These are phyloP conservation scores for Dioscorea cayenensis DNA, from an alignment of 116 monocot genomes.

Conservation along the genomic window DNA sequence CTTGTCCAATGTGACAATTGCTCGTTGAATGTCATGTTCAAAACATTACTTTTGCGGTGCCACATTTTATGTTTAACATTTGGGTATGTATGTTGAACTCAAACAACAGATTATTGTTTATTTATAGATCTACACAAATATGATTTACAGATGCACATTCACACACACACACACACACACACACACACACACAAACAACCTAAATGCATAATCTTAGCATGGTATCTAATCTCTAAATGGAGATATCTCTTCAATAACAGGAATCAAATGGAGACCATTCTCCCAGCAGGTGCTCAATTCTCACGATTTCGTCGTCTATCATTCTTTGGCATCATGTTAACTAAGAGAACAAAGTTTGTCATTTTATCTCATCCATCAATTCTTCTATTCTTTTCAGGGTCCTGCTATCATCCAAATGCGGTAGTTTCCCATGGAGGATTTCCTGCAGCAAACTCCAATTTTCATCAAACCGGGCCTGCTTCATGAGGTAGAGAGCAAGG, in stretches of 20 bases:
- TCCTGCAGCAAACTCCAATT: not conserved
- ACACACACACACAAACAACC: no score
- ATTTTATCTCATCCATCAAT: conserved; percentile 2
- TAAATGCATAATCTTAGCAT: not conserved
- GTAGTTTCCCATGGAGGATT: not conserved
- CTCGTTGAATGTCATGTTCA: no score
- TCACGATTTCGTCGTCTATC: not conserved
- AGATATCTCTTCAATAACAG: conserved; percentile 1
- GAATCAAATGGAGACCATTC: conserved; percentile 1
- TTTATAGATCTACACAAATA: no score
- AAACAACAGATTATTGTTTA: no score
- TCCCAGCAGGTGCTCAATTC: not conserved
- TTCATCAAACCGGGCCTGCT: not conserved
- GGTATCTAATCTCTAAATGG: not conserved
- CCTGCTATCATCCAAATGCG: not conserved
- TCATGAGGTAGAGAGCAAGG: conserved; percentile 6
- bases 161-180: no score
- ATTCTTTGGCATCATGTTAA: not conserved
- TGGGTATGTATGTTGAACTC: no score
- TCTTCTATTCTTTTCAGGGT: not conserved
- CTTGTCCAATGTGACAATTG: no score
- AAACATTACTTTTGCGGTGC: no score
- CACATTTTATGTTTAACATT: no score
- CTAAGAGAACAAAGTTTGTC: not conserved
- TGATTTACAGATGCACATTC: no score